Evolutionary conservation across 108 stramenopile genomes (phyloP).

Genomic region (Bacterosira constricta): DNA sequence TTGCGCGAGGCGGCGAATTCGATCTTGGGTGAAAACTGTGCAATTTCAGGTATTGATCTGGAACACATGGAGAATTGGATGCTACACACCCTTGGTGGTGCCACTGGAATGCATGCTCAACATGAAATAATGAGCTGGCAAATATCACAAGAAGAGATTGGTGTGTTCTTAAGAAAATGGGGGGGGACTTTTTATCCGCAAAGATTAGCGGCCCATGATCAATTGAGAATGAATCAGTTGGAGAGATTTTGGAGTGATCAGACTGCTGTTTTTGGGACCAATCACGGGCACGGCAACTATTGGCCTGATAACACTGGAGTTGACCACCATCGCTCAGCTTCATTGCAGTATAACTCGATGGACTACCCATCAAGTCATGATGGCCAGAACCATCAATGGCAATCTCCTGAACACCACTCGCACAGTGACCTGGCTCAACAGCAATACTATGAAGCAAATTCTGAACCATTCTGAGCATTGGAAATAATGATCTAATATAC

Average conservation of each 20-base stretch:
- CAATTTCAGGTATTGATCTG: slow-evolving; percentile 21
- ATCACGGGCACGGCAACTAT: slow-evolving; percentile 4
- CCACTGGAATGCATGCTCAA: slow-evolving; percentile 5
- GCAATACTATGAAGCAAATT: background rate
- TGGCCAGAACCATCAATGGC: too few relatives aligned
- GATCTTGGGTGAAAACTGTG: slow-evolving; percentile 1
- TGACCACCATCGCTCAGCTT: too few relatives aligned
- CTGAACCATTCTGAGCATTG: background rate
- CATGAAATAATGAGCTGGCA: slow-evolving; percentile 5
- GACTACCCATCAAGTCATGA: background rate
- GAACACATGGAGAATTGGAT: slow-evolving; percentile 46
- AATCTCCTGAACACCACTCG: background rate
- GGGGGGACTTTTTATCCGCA: slow-evolving; percentile 41
- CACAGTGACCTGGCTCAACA: background rate
- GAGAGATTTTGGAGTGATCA: slow-evolving; percentile 44
- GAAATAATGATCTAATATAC: too few relatives aligned
- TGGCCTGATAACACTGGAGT: too few relatives aligned
- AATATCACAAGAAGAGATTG: slow-evolving; percentile 25
- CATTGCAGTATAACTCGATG: background rate
- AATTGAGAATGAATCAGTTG: slow-evolving; percentile 26
- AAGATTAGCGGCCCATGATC: slow-evolving; percentile 23
- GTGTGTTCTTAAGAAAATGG: slow-evolving; percentile 34
- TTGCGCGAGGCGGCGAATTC: slow-evolving; percentile 29
- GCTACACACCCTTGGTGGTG: slow-evolving; percentile 23
- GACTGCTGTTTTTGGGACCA: background rate